Evolutionary conservation across 768 basidiomycete species (phyloP), one percentile per base, ranked within the genome.

Genomic region (Pleurotus tuoliensis): DNA sequence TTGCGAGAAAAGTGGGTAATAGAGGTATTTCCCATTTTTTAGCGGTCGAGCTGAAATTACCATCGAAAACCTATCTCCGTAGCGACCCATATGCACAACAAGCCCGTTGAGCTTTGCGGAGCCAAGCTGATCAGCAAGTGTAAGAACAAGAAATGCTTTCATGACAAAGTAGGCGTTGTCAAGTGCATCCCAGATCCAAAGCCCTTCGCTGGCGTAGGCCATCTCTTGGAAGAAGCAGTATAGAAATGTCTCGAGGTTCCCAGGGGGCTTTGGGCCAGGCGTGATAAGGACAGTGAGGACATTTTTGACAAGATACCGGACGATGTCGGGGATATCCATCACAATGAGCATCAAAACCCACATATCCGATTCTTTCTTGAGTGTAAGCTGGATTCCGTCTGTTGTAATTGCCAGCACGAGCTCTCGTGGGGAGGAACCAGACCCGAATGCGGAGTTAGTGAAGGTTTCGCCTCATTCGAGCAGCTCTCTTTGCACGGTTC

Each of bases 31-130:
- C 11, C 51, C 61, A 52, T 39, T 37, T 3, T 24, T 20, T 54
- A 59, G 63, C n/a, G 70, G 52, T 47, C 59, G 47, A 38, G 71
- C 71, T n/a, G 57, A 68, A 55, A 62, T 56, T 4, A 71, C 64
- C 30, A 56, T 46, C 13, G 56, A 58, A 56, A 72, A 73, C 4
- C 64, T 49, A 59, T 73, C 70, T 2, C 71, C 71, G 65, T 45
- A 63, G 16, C 65, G 58, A 25, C 61, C 70, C n/a, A 62, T 48
- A 50, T 70, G 69, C 2, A 68, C 68, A 27, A 64, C 62, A 65
- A 72, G 66, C 11, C 69, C 67, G 65, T 63, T 72, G 13, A 72
- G 49, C 52, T 73, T 73, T 11, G 71, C 69, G 12, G 69, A 71
- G 2, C 71, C 69, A 11, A 70, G 54, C 70, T 70, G 71, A 61